Percentiles rank a stretch among this genome's conserved stretches.
Conservation (phyloP, 108 stramenopile species). For the Fistulifera solaris region DNA sequence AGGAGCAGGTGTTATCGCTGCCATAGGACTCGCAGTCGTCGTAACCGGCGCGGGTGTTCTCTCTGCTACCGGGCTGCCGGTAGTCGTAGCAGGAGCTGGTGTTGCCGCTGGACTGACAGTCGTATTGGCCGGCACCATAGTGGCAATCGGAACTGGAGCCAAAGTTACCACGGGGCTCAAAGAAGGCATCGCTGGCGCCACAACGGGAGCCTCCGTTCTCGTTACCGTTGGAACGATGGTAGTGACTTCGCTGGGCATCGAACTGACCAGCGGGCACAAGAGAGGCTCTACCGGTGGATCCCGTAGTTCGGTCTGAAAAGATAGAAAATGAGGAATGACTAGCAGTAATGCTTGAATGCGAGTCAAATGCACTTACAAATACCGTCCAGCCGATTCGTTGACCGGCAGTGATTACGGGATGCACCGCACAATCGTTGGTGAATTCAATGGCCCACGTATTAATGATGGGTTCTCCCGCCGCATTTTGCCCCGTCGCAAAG, state of each 20-base stretch:
- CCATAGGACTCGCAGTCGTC: too few relatives aligned
- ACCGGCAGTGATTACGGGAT: not conserved
- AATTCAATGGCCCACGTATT: not conserved
- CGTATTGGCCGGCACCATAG: too few relatives aligned
- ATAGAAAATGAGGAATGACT: not conserved
- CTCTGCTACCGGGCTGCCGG: too few relatives aligned
- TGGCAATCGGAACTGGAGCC: too few relatives aligned
- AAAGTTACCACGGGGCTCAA: too few relatives aligned
- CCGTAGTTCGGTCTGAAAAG: not conserved
- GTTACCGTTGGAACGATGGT: too few relatives aligned
- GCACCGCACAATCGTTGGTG: constrained; percentile 2
- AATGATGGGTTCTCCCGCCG: not conserved
- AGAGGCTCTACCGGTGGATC: not conserved
- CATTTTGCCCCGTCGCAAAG: not conserved
- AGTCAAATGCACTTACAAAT: constrained; percentile 6
- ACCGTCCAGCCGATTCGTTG: constrained; percentile 3
- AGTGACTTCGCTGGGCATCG: not conserved
- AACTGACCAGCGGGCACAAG: not conserved
- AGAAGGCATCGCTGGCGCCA: too few relatives aligned
- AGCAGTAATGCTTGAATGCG: not conserved
- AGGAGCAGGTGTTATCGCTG: too few relatives aligned
- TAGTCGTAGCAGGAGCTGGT: too few relatives aligned
- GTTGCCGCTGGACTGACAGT: too few relatives aligned
- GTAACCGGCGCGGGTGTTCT: too few relatives aligned
- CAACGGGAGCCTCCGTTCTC: too few relatives aligned